Conservation (phyloP, 352 stramenopile genomes). For the Phytophthora hybrid region DNA sequence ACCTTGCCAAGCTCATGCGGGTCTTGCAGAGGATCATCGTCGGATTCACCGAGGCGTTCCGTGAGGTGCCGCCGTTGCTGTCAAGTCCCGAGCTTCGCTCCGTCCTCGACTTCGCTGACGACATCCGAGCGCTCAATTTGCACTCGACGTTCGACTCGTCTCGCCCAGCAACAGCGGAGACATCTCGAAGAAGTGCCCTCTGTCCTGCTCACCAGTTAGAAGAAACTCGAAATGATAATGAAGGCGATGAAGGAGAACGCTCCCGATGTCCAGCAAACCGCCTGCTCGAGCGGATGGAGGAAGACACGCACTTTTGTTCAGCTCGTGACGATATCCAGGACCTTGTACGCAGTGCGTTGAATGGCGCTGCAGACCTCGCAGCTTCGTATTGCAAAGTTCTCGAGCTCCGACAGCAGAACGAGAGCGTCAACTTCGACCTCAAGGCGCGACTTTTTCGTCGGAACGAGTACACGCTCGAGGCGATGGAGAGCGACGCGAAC, state of each 20-base stretch:
- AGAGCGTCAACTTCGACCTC: conserved; percentile 57
- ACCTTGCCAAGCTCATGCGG: conserved; percentile 36
- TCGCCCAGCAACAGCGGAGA: background rate
- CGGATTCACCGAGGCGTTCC: conserved; percentile 53
- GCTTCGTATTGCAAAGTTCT: conserved; percentile 48
- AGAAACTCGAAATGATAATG: background rate
- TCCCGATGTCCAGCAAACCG: conserved; percentile 24
- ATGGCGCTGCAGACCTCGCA: conserved; percentile 36
- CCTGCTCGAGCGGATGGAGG: conserved; percentile 46
- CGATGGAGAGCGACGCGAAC: conserved; percentile 51
- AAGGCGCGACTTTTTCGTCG: conserved; percentile 52
- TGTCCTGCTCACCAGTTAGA: background rate
- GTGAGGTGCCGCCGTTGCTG: conserved; percentile 45
- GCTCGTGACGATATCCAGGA: conserved; percentile 55
- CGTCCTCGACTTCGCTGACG: conserved; percentile 57
- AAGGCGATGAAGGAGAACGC: conserved; percentile 17
- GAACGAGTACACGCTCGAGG: conserved; percentile 50
- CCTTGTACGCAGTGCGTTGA: conserved; percentile 36
- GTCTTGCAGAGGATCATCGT: conserved; percentile 43
- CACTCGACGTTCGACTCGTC: conserved; percentile 7
- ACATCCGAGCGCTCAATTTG: conserved; percentile 51
- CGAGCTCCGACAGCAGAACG: conserved; percentile 48
- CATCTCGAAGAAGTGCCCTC: background rate
- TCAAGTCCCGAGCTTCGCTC: conserved; percentile 49
- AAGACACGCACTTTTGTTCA: conserved; percentile 43